These are phyloP conservation scores for Yamadazyma spencermartinsiae DNA, from an alignment of 1,139 yeast species.

Conservation along the genomic window DNA sequence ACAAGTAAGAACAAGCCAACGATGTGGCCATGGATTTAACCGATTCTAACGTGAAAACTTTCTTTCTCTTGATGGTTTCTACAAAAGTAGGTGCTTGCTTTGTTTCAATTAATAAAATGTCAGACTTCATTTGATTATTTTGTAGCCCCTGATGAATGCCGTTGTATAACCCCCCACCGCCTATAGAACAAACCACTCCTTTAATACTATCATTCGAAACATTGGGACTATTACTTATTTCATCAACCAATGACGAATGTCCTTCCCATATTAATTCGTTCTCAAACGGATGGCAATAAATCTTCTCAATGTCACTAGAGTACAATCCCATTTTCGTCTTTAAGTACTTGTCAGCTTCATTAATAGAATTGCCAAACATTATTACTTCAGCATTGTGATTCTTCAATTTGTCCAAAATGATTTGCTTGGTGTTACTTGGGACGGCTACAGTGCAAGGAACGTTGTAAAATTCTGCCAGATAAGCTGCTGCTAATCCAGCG, in stretches of 20 bases:
- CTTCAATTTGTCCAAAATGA: constrained; percentile 26
- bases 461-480: constrained; percentile 27
- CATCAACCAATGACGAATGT: constrained; percentile 37
- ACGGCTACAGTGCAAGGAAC: constrained; percentile 42
- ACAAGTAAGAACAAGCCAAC: constrained; percentile 40
- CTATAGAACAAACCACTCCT: constrained; percentile 43
- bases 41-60: constrained; percentile 26
- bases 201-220: constrained; percentile 23
- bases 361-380: constrained; percentile 34
- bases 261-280: constrained; percentile 42
- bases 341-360: constrained; percentile 38
- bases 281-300: constrained; percentile 46
- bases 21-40: constrained; percentile 41
- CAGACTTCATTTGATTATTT: constrained; percentile 20
- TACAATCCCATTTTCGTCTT: constrained; percentile 19
- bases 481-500: constrained; percentile 50
- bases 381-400: constrained; percentile 31
- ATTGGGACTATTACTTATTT: constrained; percentile 24
- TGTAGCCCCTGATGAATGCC: constrained; percentile 36
- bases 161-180: constrained; percentile 46
- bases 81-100: constrained; percentile 40
- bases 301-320: constrained; percentile 21
- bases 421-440: constrained; percentile 28
- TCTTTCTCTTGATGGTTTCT: constrained; percentile 29
- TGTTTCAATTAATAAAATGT: constrained; percentile 38